Conservation (phyloP, 2,329 filamentous ascomycete genomes). For the Magnaporthiopsis rhizophila region DNA sequence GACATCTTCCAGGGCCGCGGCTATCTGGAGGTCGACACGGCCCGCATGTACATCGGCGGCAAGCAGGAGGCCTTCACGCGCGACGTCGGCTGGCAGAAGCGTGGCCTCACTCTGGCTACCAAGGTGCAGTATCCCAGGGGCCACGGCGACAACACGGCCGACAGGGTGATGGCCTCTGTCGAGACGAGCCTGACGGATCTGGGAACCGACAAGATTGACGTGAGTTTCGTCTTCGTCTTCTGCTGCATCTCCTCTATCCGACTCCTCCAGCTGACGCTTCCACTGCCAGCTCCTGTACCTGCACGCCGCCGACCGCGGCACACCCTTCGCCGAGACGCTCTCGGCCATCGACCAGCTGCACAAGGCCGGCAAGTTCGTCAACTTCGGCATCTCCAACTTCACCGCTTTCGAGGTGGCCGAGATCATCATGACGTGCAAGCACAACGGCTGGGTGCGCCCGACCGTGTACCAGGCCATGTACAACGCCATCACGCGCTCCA, state of each 20-base stretch:
- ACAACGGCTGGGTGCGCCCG: conserved; percentile 73
- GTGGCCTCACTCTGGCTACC: conserved; percentile 60
- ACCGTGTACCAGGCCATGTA: conserved; percentile 87
- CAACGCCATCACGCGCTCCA: conserved; percentile 67
- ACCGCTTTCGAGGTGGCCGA: conserved; percentile 85
- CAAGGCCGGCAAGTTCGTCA: conserved; percentile 77
- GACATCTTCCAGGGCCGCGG: conserved; percentile 59
- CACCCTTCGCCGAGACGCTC: conserved; percentile 63
- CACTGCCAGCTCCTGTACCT: conserved; percentile 3
- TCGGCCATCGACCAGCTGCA: conserved; percentile 72
- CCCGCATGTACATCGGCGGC: conserved; percentile 57
- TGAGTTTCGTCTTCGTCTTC: neutral
- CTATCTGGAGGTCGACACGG: conserved; percentile 68
- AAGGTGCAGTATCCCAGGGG: conserved; percentile 55
- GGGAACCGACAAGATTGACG: conserved; percentile 63
- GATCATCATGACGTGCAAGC: conserved; percentile 69
- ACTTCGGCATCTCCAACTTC: conserved; percentile 75
- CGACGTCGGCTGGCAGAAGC: conserved; percentile 59
- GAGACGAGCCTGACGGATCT: conserved; percentile 64
- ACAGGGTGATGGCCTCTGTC: conserved; percentile 56
- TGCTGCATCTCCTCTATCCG: neutral
- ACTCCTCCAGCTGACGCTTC: neutral
- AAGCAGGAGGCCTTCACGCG: conserved; percentile 62
- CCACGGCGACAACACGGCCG: conserved; percentile 53
- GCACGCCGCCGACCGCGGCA: conserved; percentile 12